Conservation (phyloP, 768 basidiomycete genomes). For the Paxillus ammoniavirescens region DNA sequence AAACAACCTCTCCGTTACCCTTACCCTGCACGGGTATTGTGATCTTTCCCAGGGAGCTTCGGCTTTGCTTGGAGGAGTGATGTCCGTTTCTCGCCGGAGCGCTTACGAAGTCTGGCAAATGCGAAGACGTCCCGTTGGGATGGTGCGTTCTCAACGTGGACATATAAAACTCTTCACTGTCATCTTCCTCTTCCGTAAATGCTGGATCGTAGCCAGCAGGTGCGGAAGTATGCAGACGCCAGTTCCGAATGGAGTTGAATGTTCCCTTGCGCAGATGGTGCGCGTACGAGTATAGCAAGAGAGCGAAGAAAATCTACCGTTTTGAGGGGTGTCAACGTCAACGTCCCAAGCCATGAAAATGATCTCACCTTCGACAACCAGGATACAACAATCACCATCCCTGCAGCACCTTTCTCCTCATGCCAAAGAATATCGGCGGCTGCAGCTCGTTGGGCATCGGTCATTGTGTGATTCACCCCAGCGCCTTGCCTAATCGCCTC, state of each 20-base stretch:
- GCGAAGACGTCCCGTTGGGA: slow-evolving; percentile 44
- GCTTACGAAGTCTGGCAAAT: slow-evolving; percentile 64
- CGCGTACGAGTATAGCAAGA: slow-evolving; percentile 90
- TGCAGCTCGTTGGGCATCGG: slow-evolving; percentile 59
- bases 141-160: slow-evolving; percentile 52
- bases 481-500: slow-evolving; percentile 73
- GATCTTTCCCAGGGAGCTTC: slow-evolving; percentile 24
- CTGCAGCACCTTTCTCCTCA: slow-evolving; percentile 82
- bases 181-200: slow-evolving; percentile 57
- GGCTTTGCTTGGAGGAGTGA: slow-evolving; percentile 25
- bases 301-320: slow-evolving; percentile 85
- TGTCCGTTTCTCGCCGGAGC: slow-evolving; percentile 42
- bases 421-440: slow-evolving; percentile 88
- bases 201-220: slow-evolving; percentile 26
- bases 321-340: slow-evolving; percentile 4
- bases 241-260: slow-evolving; percentile 71
- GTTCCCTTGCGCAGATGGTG: slow-evolving; percentile 88
- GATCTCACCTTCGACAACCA: slow-evolving; percentile 83
- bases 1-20: slow-evolving; percentile 53
- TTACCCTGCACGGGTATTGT: slow-evolving; percentile 42
- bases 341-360: neutral
- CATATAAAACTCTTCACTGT: slow-evolving; percentile 66
- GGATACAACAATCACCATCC: slow-evolving; percentile 71
- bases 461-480: slow-evolving; percentile 50
- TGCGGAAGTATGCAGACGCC: slow-evolving; percentile 18